A percentile compares a stretch with the other conserved stretches of the same genome.
Conservation (phyloP, 1,284 basidiomycete species). For the Xerocomus minutiporus region DNA sequence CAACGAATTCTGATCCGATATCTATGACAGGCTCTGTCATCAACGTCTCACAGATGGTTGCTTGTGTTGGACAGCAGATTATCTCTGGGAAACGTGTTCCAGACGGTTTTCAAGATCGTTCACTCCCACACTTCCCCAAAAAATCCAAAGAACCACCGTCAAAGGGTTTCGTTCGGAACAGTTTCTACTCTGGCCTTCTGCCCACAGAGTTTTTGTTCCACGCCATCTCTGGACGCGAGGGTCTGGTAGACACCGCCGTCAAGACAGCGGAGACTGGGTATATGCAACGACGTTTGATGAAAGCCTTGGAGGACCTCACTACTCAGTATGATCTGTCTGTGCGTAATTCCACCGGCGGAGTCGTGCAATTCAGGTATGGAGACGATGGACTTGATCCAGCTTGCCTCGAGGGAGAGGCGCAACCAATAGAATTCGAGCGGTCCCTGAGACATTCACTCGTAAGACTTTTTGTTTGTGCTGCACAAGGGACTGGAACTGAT, state of each 20-base stretch:
- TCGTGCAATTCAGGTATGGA: conserved; percentile 98
- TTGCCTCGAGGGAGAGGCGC: conserved; percentile 90
- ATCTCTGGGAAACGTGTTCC: conserved; percentile 98
- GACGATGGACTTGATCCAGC: conserved; percentile 98
- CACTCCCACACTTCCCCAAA: conserved; percentile 97
- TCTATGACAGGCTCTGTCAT: conserved; percentile 81
- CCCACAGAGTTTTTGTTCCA: conserved; percentile 99
- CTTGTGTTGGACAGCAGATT: conserved; percentile 99
- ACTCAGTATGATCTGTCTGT: conserved; percentile 98
- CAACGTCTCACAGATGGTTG: conserved; percentile 99
- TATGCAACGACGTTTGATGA: conserved; percentile 99
- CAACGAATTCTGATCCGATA: conserved; percentile 1
- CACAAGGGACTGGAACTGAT: background rate
- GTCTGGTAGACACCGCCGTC: conserved; percentile 98
- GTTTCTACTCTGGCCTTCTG: conserved; percentile 92
- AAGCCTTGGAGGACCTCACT: conserved; percentile 95
- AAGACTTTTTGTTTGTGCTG: conserved; percentile 14
- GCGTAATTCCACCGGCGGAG: conserved; percentile 89
- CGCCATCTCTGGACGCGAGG: conserved; percentile 98
- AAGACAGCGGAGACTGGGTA: conserved; percentile 99
- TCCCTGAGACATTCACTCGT: conserved; percentile 89
- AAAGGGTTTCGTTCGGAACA: conserved; percentile 97
- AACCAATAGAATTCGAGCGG: conserved; percentile 86
- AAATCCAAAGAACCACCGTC: conserved; percentile 96
- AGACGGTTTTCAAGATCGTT: conserved; percentile 98